A percentile compares a stretch with the other conserved stretches of the same genome.
phyloP scores from a whole-genome alignment of 106 monocot genomes.

The Ottelia alismoides region DNA sequence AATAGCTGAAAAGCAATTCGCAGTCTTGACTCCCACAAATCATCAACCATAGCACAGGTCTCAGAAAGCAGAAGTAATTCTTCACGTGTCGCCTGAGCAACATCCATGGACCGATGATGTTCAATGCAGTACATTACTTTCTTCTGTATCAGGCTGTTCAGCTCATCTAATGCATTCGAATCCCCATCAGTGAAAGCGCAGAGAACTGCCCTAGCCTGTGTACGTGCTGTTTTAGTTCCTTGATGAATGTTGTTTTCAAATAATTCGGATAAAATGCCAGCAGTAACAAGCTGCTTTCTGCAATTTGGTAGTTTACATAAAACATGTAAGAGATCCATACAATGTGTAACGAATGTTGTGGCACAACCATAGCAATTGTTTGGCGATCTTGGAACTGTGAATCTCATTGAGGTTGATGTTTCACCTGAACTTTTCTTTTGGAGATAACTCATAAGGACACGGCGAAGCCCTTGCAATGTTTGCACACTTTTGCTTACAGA shows the following conservation, averaged over 20 bases:
- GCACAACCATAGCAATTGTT: conserved; percentile 97
- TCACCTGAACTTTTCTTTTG: conserved; percentile 67
- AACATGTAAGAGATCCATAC: conserved; percentile 81
- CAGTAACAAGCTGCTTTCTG: conserved; percentile 75
- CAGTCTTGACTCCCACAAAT: conserved; percentile 88
- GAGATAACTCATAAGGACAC: conserved; percentile 78
- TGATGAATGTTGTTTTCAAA: conserved; percentile 97
- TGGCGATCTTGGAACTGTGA: conserved; percentile 44
- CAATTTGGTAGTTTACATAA: conserved; percentile 61
- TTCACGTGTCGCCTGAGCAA: conserved; percentile 81
- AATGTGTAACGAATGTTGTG: conserved; percentile 71
- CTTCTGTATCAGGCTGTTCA: conserved; percentile 82
- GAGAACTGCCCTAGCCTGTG: conserved; percentile 75
- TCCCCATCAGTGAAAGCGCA: conserved; percentile 90
- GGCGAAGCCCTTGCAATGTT: conserved; percentile 85
- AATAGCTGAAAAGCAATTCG: conserved; percentile 86
- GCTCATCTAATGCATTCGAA: conserved; percentile 60
- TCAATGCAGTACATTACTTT: conserved; percentile 97
- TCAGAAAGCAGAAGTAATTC: conserved; percentile 83
- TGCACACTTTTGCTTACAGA: conserved; percentile 98
- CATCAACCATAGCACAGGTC: conserved; percentile 87
- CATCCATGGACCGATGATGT: conserved; percentile 94
- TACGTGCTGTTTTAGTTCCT: conserved; percentile 77
- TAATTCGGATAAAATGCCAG: conserved; percentile 79
- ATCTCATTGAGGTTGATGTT: conserved; percentile 18